Percentiles rank a stretch among this genome's conserved stretches.
Conservation (phyloP, 257 asterid species). For the Scutellaria galericulata region DNA sequence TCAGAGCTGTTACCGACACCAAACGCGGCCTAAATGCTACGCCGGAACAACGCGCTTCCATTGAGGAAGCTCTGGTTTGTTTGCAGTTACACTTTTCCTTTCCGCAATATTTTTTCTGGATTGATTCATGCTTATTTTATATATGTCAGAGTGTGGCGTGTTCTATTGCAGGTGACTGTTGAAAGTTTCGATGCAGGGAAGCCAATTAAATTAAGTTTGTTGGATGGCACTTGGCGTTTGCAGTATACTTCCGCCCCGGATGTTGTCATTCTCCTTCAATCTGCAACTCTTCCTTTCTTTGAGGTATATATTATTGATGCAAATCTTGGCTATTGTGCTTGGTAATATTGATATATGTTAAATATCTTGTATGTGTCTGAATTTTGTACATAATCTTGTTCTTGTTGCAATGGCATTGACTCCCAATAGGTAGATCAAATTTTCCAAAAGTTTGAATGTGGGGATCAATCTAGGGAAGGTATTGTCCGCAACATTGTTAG, state of each 20-base stretch:
- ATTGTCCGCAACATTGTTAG: slow-evolving; percentile 73
- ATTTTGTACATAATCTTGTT: neutral
- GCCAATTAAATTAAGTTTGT: slow-evolving; percentile 52
- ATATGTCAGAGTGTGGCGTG: slow-evolving; percentile 1
- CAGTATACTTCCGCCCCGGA: slow-evolving; percentile 90
- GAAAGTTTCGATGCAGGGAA: slow-evolving; percentile 72
- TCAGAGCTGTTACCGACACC: slow-evolving; percentile 66
- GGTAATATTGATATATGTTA: neutral
- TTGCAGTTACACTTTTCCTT: neutral
- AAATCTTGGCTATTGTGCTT: slow-evolving; percentile 1
- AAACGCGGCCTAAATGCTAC: slow-evolving; percentile 77
- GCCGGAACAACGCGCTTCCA: slow-evolving; percentile 65
- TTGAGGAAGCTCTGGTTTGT: slow-evolving; percentile 78
- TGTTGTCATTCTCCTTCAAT: slow-evolving; percentile 77
- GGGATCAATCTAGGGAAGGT: slow-evolving; percentile 52
- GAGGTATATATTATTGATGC: slow-evolving; percentile 51
- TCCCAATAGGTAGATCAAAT: slow-evolving; percentile 69
- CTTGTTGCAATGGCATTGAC: neutral
- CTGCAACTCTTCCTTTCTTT: slow-evolving; percentile 77
- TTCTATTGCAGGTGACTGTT: slow-evolving; percentile 56
- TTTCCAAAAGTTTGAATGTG: slow-evolving; percentile 83
- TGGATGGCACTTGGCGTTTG: slow-evolving; percentile 98
- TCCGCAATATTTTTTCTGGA: neutral
- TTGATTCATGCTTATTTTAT: neutral
- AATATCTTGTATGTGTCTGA: neutral